Conservation (phyloP, 345 rosid genomes). For the Camelina hispida region DNA sequence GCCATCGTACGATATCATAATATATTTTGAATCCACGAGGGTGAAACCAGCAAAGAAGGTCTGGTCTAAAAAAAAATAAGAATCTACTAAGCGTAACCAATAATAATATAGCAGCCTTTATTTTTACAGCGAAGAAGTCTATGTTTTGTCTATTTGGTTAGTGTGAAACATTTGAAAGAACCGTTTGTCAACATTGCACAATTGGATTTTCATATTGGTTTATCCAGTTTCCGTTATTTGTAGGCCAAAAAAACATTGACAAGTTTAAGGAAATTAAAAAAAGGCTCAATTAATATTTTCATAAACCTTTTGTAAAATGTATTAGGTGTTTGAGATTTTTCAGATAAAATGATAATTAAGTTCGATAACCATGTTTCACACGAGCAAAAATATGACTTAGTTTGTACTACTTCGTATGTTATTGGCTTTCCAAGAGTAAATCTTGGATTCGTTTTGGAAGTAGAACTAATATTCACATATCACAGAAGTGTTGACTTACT, state of each 20-base stretch:
- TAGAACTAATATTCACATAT: constrained; percentile 7
- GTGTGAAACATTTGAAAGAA: background rate
- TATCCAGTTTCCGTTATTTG: background rate
- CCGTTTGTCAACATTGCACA: background rate
- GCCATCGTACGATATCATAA: background rate
- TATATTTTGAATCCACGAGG: background rate
- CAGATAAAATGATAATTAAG: background rate
- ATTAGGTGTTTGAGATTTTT: background rate
- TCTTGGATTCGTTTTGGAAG: background rate
- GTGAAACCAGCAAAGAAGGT: background rate
- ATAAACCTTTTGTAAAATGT: background rate
- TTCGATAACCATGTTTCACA: background rate
- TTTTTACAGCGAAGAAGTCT: no score
- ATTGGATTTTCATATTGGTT: background rate
- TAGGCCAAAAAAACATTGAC: background rate
- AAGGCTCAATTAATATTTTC: background rate
- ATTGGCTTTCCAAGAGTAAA: background rate
- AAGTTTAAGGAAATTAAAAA: background rate
- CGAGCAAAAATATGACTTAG: background rate
- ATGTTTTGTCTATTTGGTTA: background rate
- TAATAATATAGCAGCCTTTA: no score
- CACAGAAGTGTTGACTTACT: background rate
- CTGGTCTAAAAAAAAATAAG: no score
- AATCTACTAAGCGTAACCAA: no score
- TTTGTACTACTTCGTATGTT: background rate